phyloP scores from a whole-genome alignment of 192 early-diverging fungal species.

The Phlyctochytrium planicorne region DNA sequence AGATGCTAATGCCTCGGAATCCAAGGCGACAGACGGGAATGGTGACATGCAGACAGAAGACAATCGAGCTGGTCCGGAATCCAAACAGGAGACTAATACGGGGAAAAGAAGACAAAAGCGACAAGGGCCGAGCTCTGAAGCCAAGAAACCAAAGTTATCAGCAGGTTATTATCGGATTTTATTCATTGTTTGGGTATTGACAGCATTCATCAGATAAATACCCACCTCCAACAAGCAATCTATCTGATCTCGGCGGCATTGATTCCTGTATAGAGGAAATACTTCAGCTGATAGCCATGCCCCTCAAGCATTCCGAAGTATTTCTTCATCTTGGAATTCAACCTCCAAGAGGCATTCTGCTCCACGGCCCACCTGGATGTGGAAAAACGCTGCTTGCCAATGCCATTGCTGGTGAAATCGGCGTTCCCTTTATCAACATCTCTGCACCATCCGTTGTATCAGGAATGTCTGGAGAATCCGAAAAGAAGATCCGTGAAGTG shows the following conservation, averaged over 20 bases:
- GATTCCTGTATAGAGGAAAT: slow-evolving; percentile 87
- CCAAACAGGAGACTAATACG: background rate
- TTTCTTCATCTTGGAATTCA: slow-evolving; percentile 90
- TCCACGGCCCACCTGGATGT: slow-evolving; percentile 96
- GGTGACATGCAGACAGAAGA: background rate
- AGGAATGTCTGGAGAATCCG: slow-evolving; percentile 98
- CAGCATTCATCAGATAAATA: slow-evolving; percentile 52
- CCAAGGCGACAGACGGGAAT: background rate
- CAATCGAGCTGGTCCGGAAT: slow-evolving; percentile 10
- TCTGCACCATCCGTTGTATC: slow-evolving; percentile 93
- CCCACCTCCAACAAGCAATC: slow-evolving; percentile 56
- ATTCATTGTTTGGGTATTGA: background rate
- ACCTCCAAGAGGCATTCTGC: slow-evolving; percentile 88
- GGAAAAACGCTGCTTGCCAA: slow-evolving; percentile 95
- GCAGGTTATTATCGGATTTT: background rate
- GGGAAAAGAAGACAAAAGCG: slow-evolving; percentile 1
- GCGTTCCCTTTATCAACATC: slow-evolving; percentile 89
- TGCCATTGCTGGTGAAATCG: slow-evolving; percentile 93
- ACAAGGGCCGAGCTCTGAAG: background rate
- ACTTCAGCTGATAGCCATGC: slow-evolving; percentile 89
- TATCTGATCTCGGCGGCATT: slow-evolving; percentile 87
- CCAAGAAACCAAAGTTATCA: slow-evolving; percentile 4
- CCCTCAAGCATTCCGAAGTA: slow-evolving; percentile 90
- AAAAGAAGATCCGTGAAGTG: slow-evolving; percentile 95
- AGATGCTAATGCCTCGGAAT: background rate